phyloP scores from a whole-genome alignment of 495 filamentous ascomycete species.

The Aspergillus leporis region DNA sequence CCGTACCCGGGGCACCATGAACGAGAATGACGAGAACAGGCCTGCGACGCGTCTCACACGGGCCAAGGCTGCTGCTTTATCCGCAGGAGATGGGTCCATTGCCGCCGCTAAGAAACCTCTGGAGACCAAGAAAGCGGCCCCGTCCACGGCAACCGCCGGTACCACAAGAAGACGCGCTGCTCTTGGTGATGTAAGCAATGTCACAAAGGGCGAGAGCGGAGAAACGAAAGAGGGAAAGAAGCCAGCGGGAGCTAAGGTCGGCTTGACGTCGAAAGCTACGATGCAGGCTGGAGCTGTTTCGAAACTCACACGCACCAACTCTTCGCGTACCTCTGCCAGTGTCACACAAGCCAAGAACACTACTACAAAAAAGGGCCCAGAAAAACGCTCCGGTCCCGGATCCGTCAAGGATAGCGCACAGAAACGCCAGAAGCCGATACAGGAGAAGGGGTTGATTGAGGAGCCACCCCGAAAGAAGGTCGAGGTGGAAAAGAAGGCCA shows the following conservation, averaged over 20 bases:
- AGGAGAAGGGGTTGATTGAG: constrained; percentile 64
- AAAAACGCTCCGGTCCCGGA: constrained; percentile 72
- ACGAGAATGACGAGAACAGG: constrained; percentile 93
- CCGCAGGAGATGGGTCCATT: constrained; percentile 51
- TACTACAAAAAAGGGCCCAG: constrained; percentile 58
- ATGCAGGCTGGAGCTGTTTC: constrained; percentile 70
- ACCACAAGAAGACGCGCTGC: constrained; percentile 68
- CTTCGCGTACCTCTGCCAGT: constrained; percentile 61
- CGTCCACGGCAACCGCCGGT: constrained; percentile 46
- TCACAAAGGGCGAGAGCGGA: constrained; percentile 68
- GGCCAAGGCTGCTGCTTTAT: constrained; percentile 83
- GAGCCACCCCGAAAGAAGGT: constrained; percentile 56
- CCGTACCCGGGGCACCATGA: constrained; percentile 67
- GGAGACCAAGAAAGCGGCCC: constrained; percentile 71
- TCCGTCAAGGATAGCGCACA: constrained; percentile 59
- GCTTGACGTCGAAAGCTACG: constrained; percentile 75
- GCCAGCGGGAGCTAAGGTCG: constrained; percentile 54
- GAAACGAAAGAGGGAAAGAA: constrained; percentile 73
- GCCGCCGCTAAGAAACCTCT: constrained; percentile 67
- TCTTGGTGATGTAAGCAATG: constrained; percentile 94
- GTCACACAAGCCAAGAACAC: constrained; percentile 53
- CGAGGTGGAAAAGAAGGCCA: constrained; percentile 52
- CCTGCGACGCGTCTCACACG: constrained; percentile 81
- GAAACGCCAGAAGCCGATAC: constrained; percentile 52
- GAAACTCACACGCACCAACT: constrained; percentile 68